Evolutionary conservation across 441 rosid genomes (phyloP).

Genomic region (Flueggea neowawraea): DNA sequence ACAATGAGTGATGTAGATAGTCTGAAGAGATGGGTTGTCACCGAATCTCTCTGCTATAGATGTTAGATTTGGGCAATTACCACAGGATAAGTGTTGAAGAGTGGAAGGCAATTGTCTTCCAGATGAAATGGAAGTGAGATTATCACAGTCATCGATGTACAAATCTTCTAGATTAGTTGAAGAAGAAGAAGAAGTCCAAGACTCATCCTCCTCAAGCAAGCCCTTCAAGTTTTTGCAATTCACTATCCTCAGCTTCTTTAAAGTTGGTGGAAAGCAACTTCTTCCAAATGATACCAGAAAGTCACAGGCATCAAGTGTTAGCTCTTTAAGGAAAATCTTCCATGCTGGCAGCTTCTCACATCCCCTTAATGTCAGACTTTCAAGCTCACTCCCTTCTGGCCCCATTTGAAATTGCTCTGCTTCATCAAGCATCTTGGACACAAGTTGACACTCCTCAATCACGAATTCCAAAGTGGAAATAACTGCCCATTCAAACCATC

Average conservation of each 20-base stretch:
- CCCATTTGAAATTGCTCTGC: neutral
- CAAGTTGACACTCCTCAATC: neutral
- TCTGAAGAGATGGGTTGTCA: neutral
- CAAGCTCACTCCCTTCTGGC: neutral
- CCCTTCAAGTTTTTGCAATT: slow-evolving; percentile 10
- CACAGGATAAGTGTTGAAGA: no score
- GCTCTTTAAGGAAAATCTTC: neutral
- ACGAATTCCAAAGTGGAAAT: neutral
- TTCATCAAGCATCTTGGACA: neutral
- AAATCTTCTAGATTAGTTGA: neutral
- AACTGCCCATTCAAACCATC: no score
- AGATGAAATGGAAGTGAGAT: no score
- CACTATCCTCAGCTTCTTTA: slow-evolving; percentile 4
- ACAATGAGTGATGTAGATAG: neutral
- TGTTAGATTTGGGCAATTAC: neutral
- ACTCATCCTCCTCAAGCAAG: slow-evolving; percentile 4
- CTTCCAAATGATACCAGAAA: slow-evolving; percentile 10
- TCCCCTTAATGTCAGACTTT: neutral
- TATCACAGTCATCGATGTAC: neutral
- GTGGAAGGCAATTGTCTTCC: no score
- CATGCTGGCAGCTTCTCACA: neutral
- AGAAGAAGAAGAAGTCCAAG: neutral
- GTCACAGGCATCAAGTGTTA: neutral
- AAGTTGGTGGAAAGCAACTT: slow-evolving; percentile 1
- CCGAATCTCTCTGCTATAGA: neutral